Evolutionary conservation across 768 basidiomycete genomes (phyloP).

Genomic region (Termitomyces sp.): DNA sequence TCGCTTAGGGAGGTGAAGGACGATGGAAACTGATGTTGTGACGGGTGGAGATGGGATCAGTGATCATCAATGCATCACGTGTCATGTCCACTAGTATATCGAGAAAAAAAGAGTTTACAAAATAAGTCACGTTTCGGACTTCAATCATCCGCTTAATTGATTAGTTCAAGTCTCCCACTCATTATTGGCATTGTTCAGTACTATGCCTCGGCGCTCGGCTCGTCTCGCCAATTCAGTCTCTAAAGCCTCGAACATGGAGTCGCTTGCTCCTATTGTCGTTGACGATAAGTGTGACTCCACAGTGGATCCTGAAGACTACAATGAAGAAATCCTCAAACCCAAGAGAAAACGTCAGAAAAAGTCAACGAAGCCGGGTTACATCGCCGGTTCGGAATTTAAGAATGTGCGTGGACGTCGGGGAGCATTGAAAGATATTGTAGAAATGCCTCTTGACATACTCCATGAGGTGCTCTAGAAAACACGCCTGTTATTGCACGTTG

Average conservation of each 20-base stretch:
- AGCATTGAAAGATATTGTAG: constrained; percentile 15
- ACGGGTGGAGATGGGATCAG: too few species aligned
- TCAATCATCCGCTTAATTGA: neutral
- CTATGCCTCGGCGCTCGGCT: neutral
- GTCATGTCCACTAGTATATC: too few species aligned
- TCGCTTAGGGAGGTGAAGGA: too few species aligned
- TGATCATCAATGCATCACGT: too few species aligned
- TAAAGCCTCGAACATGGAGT: neutral
- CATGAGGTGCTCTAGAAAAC: constrained; percentile 16
- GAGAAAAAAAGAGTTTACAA: too few species aligned
- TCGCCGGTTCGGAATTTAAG: neutral
- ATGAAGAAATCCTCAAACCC: neutral
- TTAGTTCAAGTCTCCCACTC: neutral
- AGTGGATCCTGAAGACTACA: neutral
- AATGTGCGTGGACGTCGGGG: constrained; percentile 10
- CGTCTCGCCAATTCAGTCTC: neutral
- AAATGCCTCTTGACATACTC: constrained; percentile 26
- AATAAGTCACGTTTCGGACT: too few species aligned
- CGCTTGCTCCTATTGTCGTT: too few species aligned
- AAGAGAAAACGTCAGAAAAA: neutral
- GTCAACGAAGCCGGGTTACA: neutral
- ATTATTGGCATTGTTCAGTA: neutral
- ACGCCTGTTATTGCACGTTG: neutral
- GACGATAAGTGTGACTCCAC: neutral
- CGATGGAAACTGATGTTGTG: too few species aligned